Evolutionary conservation across 331 rosid species (phyloP), one percentile per base, ranked within the genome.

Genomic region (Saraca asoca): DNA sequence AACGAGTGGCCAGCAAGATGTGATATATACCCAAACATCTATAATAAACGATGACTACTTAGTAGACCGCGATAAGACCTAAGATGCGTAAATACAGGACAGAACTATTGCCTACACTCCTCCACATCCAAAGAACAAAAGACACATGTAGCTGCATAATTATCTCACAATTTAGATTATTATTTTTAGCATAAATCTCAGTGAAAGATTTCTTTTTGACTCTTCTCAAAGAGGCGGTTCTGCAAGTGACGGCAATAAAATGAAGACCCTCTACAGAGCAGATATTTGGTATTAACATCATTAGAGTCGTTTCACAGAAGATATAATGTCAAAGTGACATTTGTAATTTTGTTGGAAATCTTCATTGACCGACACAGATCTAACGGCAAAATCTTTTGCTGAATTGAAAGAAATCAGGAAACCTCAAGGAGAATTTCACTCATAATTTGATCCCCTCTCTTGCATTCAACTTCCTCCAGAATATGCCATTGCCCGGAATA

Each of bases 401-500:
- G 84, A 46, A 75, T 54, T 62, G 51, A 61, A 60, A 76, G 80
- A 72, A 61, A 58, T 65, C 81, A 46, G 49, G 68, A 57, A 67
- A 72, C 54, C 66, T 65, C 65, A 48, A 37, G 59, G 75, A 67
- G 75, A 65, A 50, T 74, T 69, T 54, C 59, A 45, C 67, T 70
- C 72, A 78, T 58, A 12, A 42, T 45, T 51, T 62, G 76, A 61
- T 62, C 81, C 42, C 64, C 75, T 72, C 75, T 74, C 46, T 50
- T 62, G 31, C 31, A 66, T 54, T 64, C 31, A 74, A 69, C 71
- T 75, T 50, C 69, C 74, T 77, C 81, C 66, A 6, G 51, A 75
- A 78, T n/a, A n/a, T 37, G 81, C 83, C 86, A 74, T 79, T 62
- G 65, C 13, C 73, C 2, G 67, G 68, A 29, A 71, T 78, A 79